Conservation (phyloP, 1,284 basidiomycete genomes). For the Ceratobasidium sp. region DNA sequence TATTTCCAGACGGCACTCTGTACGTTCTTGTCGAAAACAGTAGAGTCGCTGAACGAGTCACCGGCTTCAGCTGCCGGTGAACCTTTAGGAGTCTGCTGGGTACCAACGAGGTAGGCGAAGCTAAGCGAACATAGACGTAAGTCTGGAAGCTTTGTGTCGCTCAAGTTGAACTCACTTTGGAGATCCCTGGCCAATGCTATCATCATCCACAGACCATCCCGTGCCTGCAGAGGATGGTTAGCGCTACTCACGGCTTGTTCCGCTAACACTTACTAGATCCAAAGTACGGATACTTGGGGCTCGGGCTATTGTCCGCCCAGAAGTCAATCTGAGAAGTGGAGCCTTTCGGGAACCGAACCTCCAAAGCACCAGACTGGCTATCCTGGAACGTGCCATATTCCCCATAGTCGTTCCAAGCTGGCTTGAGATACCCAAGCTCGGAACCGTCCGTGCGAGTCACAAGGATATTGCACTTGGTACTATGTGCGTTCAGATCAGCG, state of each 20-base stretch:
- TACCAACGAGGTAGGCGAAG: neutral
- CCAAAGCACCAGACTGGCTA: neutral
- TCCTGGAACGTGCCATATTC: neutral
- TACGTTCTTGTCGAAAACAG: neutral
- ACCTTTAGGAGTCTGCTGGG: neutral
- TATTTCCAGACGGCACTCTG: slow-evolving; percentile 28
- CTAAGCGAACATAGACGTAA: neutral
- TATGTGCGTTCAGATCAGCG: neutral
- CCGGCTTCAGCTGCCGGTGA: neutral
- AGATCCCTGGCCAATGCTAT: neutral
- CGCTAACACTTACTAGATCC: too few relatives aligned
- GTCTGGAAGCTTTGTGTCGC: neutral
- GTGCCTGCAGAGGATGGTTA: neutral
- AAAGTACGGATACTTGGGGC: neutral
- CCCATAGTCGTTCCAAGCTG: neutral
- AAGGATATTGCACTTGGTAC: slow-evolving; percentile 19
- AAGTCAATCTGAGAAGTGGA: slow-evolving; percentile 5
- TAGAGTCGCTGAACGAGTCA: neutral
- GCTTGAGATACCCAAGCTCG: neutral
- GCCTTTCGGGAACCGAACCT: neutral
- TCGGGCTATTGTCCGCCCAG: slow-evolving; percentile 4
- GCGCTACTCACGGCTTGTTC: too few relatives aligned
- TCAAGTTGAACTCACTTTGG: neutral
- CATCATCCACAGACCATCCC: neutral
- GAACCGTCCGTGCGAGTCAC: neutral